Conservation (phyloP, 139 green algal genomes). For the Picochlorum sp. region DNA sequence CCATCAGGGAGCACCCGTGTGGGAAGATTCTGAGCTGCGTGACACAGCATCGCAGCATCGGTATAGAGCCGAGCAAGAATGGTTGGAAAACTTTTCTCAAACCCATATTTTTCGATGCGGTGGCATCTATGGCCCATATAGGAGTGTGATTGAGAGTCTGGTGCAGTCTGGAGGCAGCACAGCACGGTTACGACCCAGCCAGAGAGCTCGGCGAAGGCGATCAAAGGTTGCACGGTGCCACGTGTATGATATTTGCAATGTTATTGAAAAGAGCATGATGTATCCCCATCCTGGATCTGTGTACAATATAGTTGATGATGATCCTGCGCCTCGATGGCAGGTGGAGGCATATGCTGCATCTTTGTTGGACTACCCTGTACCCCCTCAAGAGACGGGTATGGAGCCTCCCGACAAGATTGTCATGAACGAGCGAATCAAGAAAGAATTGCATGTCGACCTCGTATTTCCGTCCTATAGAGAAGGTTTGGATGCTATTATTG, state of each 20-base stretch:
- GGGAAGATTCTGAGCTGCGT: slow-evolving; percentile 43
- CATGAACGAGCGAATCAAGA: slow-evolving; percentile 47
- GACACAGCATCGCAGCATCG: slow-evolving; percentile 17
- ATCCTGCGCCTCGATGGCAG: slow-evolving; percentile 45
- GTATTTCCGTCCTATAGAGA: slow-evolving; percentile 53
- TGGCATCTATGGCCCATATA: slow-evolving; percentile 61
- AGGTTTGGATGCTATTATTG: slow-evolving; percentile 45
- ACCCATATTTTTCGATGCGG: slow-evolving; percentile 52
- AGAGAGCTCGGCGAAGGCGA: slow-evolving; percentile 33
- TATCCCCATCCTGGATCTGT: slow-evolving; percentile 25
- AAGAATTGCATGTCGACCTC: slow-evolving; percentile 42
- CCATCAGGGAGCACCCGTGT: slow-evolving; percentile 51
- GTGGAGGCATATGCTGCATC: slow-evolving; percentile 40
- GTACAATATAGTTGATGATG: slow-evolving; percentile 74
- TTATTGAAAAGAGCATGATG: slow-evolving; percentile 52
- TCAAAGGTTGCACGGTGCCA: slow-evolving; percentile 57
- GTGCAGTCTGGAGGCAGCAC: slow-evolving; percentile 8
- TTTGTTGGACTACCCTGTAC: slow-evolving; percentile 20
- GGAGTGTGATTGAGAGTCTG: slow-evolving; percentile 42
- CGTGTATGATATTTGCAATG: slow-evolving; percentile 64
- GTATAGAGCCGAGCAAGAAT: slow-evolving; percentile 44
- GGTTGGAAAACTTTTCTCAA: slow-evolving; percentile 37
- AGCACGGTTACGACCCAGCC: background rate
- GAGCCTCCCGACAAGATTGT: slow-evolving; percentile 58
- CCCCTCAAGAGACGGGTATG: background rate